Percentiles rank a stretch among this genome's conserved stretches.
phyloP scores from a whole-genome alignment of 306 rosid genomes.

The Urtica urens region DNA sequence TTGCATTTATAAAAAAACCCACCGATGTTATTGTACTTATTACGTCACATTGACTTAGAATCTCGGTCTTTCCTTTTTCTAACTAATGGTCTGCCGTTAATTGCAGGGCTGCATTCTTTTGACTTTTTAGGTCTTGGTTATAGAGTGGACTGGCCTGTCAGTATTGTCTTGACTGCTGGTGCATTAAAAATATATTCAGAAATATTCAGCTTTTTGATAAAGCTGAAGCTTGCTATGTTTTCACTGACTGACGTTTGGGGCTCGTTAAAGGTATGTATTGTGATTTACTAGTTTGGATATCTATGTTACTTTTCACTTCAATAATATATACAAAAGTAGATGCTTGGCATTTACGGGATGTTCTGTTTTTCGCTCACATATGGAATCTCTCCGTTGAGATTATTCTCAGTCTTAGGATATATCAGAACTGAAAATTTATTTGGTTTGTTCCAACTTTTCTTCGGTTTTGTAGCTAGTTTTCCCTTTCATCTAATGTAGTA shows the following conservation, averaged over 20 bases:
- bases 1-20: too few species aligned
- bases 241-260: slow-evolving; percentile 78
- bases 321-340: too few species aligned
- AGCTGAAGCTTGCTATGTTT: slow-evolving; percentile 79
- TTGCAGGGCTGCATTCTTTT: slow-evolving; percentile 81
- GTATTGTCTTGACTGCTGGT: slow-evolving; percentile 65
- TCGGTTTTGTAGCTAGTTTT: too few species aligned
- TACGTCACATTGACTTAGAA: neutral
- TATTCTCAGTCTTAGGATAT: too few species aligned
- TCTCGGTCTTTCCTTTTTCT: neutral
- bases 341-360: too few species aligned
- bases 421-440: too few species aligned
- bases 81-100: slow-evolving; percentile 14
- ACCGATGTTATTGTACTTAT: neutral
- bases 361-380: too few species aligned
- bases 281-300: slow-evolving; percentile 5
- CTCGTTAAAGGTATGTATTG: slow-evolving; percentile 65
- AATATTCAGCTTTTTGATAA: slow-evolving; percentile 85
- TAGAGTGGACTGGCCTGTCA: slow-evolving; percentile 84
- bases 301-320: too few species aligned
- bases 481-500: too few species aligned
- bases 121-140: slow-evolving; percentile 93
- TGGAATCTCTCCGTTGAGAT: too few species aligned
- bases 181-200: slow-evolving; percentile 75
- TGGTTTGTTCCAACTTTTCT: too few species aligned